Conservation (phyloP, 441 rosid genomes). For the Euphorbia celastroides region DNA sequence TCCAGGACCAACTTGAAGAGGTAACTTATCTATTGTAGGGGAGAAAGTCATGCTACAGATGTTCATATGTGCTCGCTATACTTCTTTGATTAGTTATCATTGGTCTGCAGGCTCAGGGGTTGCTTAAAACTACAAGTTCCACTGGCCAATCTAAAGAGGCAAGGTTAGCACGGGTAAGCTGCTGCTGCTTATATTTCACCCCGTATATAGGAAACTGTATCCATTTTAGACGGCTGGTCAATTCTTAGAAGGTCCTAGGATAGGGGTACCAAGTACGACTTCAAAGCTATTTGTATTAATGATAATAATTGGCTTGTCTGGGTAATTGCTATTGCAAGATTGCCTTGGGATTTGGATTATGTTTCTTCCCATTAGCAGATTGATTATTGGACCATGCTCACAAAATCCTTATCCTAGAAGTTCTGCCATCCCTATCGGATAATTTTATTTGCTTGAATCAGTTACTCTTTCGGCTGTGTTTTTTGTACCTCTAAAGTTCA, state of each 20-base stretch:
- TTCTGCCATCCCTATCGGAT: background rate
- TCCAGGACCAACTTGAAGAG: slow-evolving; percentile 95
- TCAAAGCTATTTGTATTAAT: background rate
- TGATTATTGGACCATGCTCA: slow-evolving; percentile 5
- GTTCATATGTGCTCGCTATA: slow-evolving; percentile 12
- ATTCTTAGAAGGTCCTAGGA: background rate
- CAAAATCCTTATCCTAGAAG: background rate
- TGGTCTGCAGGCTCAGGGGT: slow-evolving; percentile 84
- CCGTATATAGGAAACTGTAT: background rate
- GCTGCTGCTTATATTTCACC: slow-evolving; percentile 5
- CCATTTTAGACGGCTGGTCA: background rate
- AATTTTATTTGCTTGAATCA: background rate
- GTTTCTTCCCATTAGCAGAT: background rate
- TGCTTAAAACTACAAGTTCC: slow-evolving; percentile 73
- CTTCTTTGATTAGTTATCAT: slow-evolving; percentile 24
- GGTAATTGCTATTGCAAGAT: background rate
- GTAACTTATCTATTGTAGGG: slow-evolving; percentile 30
- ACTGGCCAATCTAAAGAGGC: slow-evolving; percentile 98
- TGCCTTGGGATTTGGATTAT: slow-evolving; percentile 6
- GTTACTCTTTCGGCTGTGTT: background rate
- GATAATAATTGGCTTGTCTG: background rate
- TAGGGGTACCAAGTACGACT: background rate
- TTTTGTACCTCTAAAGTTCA: background rate
- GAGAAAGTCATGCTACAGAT: slow-evolving; percentile 17
- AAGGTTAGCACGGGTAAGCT: slow-evolving; percentile 90